Base-by-base conservation (phyloP, 495 filamentous ascomycete genomes). In the Geoglossum glabrum region DNA sequence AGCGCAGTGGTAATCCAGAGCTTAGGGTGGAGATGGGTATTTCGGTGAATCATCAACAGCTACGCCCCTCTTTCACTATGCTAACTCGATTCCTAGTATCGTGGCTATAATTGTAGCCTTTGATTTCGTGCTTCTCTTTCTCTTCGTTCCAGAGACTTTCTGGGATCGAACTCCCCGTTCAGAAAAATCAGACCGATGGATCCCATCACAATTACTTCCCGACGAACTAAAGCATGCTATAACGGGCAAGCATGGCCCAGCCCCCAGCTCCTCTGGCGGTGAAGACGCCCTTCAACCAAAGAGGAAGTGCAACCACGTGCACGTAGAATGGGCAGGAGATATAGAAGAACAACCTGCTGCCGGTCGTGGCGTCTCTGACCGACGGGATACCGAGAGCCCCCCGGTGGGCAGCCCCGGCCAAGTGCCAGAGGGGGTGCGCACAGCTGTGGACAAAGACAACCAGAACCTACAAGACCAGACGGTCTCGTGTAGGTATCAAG, bases 101-200 rank as follows among this genome's bases (percentile, higher is more conserved):
- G 83, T 95, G 57, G 83, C 92, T 6, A 86, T 94, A 0, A 69
- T 95, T 28, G 88, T 90, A 36, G 88, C 79, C 0, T 79, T 83
- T 55, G 86, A 84, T 61, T 76, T 84, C 45, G 64, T 76, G 9
- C 68, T 93, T 0, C 72, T 96, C 0, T 95, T 95, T 63, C 73
- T 98, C 57, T 95, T 95, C 63, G 85, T 94, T 6, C 92, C 92
- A 0, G 92, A 98, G 69, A 95, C 90, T 0, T 95, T 95, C 64
- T 96, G 92, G 92, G 89, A 96, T 64, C 77, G 92, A 23, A 83
- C 83, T 2, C 90, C 90, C 1, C 72, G 76, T 45, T 77, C 85
- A 63, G 78, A 77, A 60, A 68, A 68, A 58, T 70, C 49, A 66
- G 70, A 25, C 19, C 54, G 23, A n/a, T 26, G 54, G 33, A 38